A percentile compares a stretch with the other conserved stretches of the same genome.
phyloP scores from a whole-genome alignment of 257 asterid species.

The Schizonepeta tenuifolia region DNA sequence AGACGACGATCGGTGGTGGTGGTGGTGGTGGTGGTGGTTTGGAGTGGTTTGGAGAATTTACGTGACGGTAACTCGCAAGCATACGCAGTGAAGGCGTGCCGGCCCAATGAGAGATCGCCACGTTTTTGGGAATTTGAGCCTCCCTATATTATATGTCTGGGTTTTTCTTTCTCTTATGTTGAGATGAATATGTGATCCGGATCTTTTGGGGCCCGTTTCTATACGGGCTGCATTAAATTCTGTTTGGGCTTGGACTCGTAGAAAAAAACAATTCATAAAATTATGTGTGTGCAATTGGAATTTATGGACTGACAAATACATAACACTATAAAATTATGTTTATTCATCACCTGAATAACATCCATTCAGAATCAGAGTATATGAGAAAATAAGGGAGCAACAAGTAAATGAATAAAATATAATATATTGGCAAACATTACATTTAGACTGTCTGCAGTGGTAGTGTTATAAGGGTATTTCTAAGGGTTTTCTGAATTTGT shows the following conservation, averaged over 20 bases:
- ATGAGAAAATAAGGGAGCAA: no score
- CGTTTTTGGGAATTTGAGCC: background rate
- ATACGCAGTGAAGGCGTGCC: slow-evolving; percentile 10
- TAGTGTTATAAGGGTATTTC: no score
- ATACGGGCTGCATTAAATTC: background rate
- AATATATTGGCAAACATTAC: no score
- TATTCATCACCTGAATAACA: no score
- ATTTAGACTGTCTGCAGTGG: no score
- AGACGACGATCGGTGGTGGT: slow-evolving; percentile 20
- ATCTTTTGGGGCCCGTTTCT: background rate
- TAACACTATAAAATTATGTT: no score
- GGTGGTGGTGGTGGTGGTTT: slow-evolving; percentile 29
- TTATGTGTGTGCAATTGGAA: no score
- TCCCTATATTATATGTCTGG: background rate
- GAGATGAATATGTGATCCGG: background rate
- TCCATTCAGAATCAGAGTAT: no score
- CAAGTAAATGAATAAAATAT: no score
- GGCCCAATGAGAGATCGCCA: slow-evolving; percentile 31
- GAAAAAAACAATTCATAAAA: no score
- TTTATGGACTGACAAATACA: no score
- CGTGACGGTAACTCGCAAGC: slow-evolving; percentile 25
- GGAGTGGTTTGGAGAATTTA: slow-evolving; percentile 16
- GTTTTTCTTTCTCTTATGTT: background rate
- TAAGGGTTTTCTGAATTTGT: no score
- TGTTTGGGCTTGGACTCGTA: background rate